phyloP scores from a whole-genome alignment of 305 asterid species.

The Lippia alba region DNA sequence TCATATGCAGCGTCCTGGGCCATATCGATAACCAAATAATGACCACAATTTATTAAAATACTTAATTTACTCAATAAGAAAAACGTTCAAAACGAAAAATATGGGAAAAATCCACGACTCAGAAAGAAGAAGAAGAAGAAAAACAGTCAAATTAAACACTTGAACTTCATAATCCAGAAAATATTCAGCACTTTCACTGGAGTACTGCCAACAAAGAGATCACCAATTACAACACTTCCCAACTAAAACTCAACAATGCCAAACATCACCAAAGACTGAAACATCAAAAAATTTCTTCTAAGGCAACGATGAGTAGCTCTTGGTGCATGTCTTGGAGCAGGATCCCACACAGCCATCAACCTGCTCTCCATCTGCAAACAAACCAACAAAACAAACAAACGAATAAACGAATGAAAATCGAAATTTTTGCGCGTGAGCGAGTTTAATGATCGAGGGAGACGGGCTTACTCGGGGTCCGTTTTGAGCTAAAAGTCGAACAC shows the following conservation, averaged over 20 bases:
- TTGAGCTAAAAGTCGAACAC: conserved; percentile 74
- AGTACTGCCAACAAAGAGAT: background rate
- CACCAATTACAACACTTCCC: background rate
- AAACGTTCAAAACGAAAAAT: too few species aligned
- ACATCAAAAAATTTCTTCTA: conserved; percentile 21
- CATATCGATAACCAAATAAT: too few species aligned
- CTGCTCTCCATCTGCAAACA: conserved; percentile 65
- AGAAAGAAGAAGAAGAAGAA: too few species aligned
- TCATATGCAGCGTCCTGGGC: too few species aligned
- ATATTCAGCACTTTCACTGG: background rate
- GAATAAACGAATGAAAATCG: background rate
- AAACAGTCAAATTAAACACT: background rate
- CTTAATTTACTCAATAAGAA: too few species aligned
- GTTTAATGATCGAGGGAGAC: background rate
- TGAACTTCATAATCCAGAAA: background rate
- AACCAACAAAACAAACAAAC: background rate
- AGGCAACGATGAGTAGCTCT: conserved; percentile 55
- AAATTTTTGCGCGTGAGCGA: background rate
- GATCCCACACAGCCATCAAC: conserved; percentile 88
- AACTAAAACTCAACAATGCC: conserved; percentile 3
- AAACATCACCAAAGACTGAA: background rate
- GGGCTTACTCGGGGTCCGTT: conserved; percentile 65
- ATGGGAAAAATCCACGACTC: too few species aligned
- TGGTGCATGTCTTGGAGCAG: conserved; percentile 74
- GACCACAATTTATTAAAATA: too few species aligned